Percentiles rank a stretch among this genome's conserved stretches.
These are phyloP conservation scores for Ramaria rubella DNA, from an alignment of 768 basidiomycete genomes.

Conservation along the genomic window DNA sequence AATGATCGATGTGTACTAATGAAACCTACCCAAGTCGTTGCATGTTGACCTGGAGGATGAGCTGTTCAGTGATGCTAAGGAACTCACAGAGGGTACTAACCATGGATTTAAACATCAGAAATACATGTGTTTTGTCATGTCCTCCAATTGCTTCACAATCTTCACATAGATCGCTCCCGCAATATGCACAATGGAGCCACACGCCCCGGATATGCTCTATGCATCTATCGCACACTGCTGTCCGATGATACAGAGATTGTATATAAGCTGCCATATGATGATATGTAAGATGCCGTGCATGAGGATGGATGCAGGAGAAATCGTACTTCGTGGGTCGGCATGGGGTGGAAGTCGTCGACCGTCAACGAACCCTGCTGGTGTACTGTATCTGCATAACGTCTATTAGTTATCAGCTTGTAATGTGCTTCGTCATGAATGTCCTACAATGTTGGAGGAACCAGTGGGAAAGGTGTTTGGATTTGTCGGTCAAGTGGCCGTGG, in stretches of 20 bases:
- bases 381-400: conserved; percentile 48
- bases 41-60: conserved; percentile 58
- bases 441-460: conserved; percentile 61
- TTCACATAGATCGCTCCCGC: conserved; percentile 80
- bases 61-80: conserved; percentile 7
- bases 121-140: conserved; percentile 77
- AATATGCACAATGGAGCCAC: conserved; percentile 91
- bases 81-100: conserved; percentile 35
- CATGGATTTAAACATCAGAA: conserved; percentile 80
- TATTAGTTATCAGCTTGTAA: neutral
- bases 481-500: conserved; percentile 67
- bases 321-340: conserved; percentile 52
- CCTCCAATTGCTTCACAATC: conserved; percentile 56
- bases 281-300: neutral
- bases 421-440: conserved; percentile 17
- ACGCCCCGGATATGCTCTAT: conserved; percentile 74
- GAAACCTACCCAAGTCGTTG: conserved; percentile 55
- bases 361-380: conserved; percentile 41
- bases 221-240: conserved; percentile 83
- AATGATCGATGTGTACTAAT: neutral
- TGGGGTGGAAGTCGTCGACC: conserved; percentile 12
- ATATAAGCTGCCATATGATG: conserved; percentile 50
- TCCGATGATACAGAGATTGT: conserved; percentile 47
- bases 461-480: conserved; percentile 45
- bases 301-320: neutral